Conservation (phyloP, 305 asterid genomes). For the Fraxinus nigra region DNA sequence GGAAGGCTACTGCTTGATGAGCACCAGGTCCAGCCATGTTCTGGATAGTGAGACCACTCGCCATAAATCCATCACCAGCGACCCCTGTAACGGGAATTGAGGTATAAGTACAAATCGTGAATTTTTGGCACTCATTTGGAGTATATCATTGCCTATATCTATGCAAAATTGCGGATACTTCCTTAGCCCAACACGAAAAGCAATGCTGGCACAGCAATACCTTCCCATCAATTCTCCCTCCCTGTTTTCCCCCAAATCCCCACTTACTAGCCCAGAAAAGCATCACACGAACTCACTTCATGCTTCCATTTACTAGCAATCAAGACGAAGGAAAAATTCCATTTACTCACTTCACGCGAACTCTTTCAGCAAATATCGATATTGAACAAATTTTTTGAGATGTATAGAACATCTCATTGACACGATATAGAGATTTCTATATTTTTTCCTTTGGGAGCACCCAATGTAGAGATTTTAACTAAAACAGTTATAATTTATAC, state of each 20-base stretch:
- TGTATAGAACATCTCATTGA: background rate
- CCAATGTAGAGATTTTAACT: background rate
- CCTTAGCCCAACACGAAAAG: background rate
- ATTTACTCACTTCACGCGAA: too few species aligned
- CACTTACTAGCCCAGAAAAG: background rate
- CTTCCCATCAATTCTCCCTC: background rate
- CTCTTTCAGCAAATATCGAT: background rate
- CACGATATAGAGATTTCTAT: background rate
- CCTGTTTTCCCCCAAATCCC: background rate
- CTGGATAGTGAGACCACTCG: constrained; percentile 38
- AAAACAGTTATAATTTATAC: background rate
- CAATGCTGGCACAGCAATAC: background rate
- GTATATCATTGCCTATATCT: background rate
- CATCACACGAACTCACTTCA: background rate
- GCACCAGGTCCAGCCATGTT: constrained; percentile 53
- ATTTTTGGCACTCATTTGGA: background rate
- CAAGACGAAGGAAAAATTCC: background rate
- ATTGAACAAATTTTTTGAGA: background rate
- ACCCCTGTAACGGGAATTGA: constrained; percentile 28
- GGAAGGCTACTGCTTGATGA: constrained; percentile 64
- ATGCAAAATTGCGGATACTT: background rate
- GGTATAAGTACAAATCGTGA: background rate
- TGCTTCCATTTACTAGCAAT: background rate
- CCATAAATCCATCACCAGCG: constrained; percentile 59
- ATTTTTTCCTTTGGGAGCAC: background rate